Conservation (phyloP, 2,329 filamentous ascomycete species). For the Talaromyces sp. region DNA sequence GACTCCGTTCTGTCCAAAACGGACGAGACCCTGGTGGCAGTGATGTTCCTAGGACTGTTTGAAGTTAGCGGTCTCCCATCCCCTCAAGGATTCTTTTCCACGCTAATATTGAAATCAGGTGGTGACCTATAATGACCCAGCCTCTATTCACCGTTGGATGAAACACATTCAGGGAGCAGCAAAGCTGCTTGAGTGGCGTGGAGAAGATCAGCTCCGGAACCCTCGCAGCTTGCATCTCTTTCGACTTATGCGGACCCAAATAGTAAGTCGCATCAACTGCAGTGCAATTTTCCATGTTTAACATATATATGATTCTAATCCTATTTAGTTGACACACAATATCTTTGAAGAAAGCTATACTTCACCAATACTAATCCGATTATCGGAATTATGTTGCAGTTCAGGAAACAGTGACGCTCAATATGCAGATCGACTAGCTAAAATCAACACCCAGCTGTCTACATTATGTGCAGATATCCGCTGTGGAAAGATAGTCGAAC, state of each 20-base stretch:
- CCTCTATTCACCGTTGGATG: slow-evolving; percentile 15
- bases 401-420: neutral
- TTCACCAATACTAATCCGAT: neutral
- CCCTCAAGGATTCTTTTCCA: neutral
- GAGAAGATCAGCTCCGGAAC: slow-evolving; percentile 10
- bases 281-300: too few species aligned
- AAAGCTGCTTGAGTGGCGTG: slow-evolving; percentile 15
- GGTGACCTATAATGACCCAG: slow-evolving; percentile 13
- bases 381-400: neutral
- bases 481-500: neutral
- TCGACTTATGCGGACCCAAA: slow-evolving; percentile 12
- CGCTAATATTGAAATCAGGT: too few species aligned
- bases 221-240: slow-evolving; percentile 11
- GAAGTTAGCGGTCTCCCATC: slow-evolving; percentile 1
- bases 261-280: slow-evolving; percentile 12
- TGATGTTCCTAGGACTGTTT: slow-evolving; percentile 15
- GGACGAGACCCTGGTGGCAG: slow-evolving; percentile 14
- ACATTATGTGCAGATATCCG: neutral
- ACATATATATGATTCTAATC: too few species aligned
- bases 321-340: too few species aligned
- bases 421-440: neutral
- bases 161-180: slow-evolving; percentile 16
- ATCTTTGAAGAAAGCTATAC: neutral
- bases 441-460: neutral
- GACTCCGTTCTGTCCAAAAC: slow-evolving; percentile 5